Evolutionary conservation across 768 basidiomycete genomes (phyloP).

Genomic region (Leccinellum luteum): DNA sequence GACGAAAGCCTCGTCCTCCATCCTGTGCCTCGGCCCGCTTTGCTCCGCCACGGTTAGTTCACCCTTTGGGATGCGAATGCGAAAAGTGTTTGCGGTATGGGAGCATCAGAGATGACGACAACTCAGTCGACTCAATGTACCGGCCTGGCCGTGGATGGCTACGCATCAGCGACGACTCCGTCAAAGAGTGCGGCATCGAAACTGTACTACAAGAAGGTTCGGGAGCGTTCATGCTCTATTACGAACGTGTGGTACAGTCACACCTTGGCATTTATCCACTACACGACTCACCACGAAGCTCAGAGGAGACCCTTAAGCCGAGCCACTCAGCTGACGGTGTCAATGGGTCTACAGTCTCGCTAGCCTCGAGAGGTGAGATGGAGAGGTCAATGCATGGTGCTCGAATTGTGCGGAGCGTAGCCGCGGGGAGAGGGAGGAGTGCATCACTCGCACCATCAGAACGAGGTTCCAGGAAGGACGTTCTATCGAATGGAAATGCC

Average conservation of each 20-base stretch:
- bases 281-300: conserved; percentile 42
- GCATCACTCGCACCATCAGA: conserved; percentile 34
- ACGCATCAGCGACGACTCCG: conserved; percentile 82
- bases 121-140: conserved; percentile 29
- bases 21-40: conserved; percentile 38
- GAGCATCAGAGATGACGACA: conserved; percentile 58
- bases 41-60: conserved; percentile 37
- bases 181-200: conserved; percentile 73
- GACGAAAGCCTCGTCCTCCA: conserved; percentile 69
- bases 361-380: conserved; percentile 30
- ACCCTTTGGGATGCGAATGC: conserved; percentile 47
- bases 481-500: conserved; percentile 23
- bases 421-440: conserved; percentile 43
- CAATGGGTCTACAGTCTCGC: conserved; percentile 48
- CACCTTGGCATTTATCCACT: conserved; percentile 33
- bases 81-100: conserved; percentile 45
- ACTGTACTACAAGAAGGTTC: conserved; percentile 69
- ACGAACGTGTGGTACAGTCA: conserved; percentile 64
- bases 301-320: conserved; percentile 66
- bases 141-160: conserved; percentile 74
- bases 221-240: conserved; percentile 90
- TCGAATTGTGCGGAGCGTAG: conserved; percentile 58
- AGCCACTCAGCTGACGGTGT: conserved; percentile 35
- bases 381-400: conserved; percentile 36
- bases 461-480: conserved; percentile 18